Percentiles rank a stretch among this genome's conserved stretches.
Evolutionary conservation across 768 basidiomycete genomes (phyloP).

Genomic region (Pleurotus cornucopiae): DNA sequence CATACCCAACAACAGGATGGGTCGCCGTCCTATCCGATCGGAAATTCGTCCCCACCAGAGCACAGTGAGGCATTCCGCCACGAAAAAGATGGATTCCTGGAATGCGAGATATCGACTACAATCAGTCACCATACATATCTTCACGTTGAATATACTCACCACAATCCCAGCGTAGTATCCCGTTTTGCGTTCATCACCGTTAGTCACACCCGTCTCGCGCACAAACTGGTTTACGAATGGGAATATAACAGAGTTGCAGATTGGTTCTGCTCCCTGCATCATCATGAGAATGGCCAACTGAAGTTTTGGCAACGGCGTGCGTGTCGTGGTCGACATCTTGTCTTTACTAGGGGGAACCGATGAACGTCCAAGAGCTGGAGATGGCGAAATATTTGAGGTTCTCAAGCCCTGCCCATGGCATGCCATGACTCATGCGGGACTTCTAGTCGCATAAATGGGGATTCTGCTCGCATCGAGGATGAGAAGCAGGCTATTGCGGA

Average conservation of each 20-base stretch:
- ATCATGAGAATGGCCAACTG: conserved; percentile 10
- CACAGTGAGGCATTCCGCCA: conserved; percentile 27
- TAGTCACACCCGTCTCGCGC: conserved; percentile 22
- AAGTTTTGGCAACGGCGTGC: conserved; percentile 14
- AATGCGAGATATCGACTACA: not conserved
- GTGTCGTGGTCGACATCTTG: not conserved
- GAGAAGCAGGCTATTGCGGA: too few relatives aligned
- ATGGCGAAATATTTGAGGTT: too few relatives aligned
- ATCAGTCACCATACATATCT: too few relatives aligned
- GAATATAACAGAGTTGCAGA: conserved; percentile 46
- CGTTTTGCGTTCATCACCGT: conserved; percentile 21
- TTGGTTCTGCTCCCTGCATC: conserved; percentile 38
- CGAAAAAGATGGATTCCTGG: conserved; percentile 33
- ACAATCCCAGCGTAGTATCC: conserved; percentile 28
- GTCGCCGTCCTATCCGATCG: conserved; percentile 29
- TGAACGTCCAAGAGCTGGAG: too few relatives aligned
- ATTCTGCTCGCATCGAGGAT: too few relatives aligned
- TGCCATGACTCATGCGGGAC: too few relatives aligned
- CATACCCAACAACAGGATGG: conserved; percentile 28
- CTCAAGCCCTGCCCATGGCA: too few relatives aligned
- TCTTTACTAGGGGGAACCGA: too few relatives aligned
- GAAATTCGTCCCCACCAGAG: conserved; percentile 30
- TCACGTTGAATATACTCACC: conserved; percentile 10
- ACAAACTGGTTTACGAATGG: conserved; percentile 35
- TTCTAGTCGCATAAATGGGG: too few relatives aligned